Percentiles rank a stretch among this genome's conserved stretches.
Evolutionary conservation across 441 rosid genomes (phyloP).

Genomic region (Syzygium syzygioides): DNA sequence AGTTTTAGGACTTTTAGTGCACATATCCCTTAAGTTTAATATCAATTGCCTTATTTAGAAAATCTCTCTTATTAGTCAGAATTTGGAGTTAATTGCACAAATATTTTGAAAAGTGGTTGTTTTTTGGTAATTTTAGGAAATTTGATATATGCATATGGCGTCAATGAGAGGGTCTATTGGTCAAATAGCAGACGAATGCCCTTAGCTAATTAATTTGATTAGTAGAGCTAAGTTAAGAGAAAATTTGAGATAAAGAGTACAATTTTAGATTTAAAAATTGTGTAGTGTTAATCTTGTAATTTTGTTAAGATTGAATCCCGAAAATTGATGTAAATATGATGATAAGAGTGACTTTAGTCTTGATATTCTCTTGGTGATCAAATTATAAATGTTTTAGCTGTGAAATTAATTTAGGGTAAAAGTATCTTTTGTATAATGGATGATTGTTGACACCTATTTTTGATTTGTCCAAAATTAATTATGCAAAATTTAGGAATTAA

Average conservation of each 20-base stretch:
- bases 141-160: not conserved
- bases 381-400: not conserved
- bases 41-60: not conserved
- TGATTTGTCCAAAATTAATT: no score
- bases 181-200: not conserved
- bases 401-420: not conserved
- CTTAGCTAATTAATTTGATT: not conserved
- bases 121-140: not conserved
- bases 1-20: no score
- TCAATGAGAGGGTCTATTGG: not conserved
- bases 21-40: no score
- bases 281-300: not conserved
- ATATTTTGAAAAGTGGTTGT: not conserved
- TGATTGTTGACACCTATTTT: no score
- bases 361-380: not conserved
- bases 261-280: not conserved
- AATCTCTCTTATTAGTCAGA: not conserved
- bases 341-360: not conserved
- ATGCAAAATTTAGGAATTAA: no score
- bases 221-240: not conserved
- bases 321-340: not conserved
- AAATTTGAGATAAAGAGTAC: not conserved
- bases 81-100: not conserved
- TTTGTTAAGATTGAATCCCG: not conserved
- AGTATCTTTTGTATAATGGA: not conserved